Percentiles rank a stretch among this genome's conserved stretches.
These are phyloP conservation scores for Croton setiger DNA, from an alignment of 441 rosid species.

Conservation along the genomic window DNA sequence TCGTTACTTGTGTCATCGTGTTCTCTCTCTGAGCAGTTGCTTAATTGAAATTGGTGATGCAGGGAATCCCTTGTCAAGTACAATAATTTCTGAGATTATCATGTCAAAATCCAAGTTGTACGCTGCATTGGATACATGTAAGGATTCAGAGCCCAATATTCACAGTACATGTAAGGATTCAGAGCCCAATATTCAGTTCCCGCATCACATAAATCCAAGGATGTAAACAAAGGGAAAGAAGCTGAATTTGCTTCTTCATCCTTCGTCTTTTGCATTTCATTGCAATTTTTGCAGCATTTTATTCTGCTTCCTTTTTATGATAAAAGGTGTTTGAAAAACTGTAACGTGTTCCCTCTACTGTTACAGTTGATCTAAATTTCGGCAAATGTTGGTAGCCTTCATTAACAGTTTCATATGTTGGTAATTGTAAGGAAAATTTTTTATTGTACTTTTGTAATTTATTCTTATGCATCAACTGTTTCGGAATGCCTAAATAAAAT, in stretches of 20 bases:
- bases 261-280: conserved; percentile 25
- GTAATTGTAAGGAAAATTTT: conserved; percentile 25
- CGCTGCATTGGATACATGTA: conserved; percentile 23
- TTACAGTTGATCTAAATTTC: conserved; percentile 31
- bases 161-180: too few species aligned
- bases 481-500: too few species aligned
- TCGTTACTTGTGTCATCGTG: not conserved
- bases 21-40: not conserved
- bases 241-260: conserved; percentile 25
- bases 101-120: conserved; percentile 34
- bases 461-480: conserved; percentile 31
- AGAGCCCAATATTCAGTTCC: not conserved
- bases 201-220: too few species aligned
- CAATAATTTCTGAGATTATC: conserved; percentile 29
- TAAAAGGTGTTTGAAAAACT: conserved; percentile 29
- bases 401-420: conserved; percentile 24
- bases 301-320: conserved; percentile 36
- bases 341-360: conserved; percentile 29
- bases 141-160: conserved; percentile 13
- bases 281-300: conserved; percentile 46
- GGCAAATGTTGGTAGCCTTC: conserved; percentile 36
- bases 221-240: conserved; percentile 1
- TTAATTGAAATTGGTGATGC: conserved; percentile 15
- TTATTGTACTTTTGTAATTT: conserved; percentile 35
- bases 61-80: conserved; percentile 30